Percentiles rank a stretch among this genome's conserved stretches.
phyloP scores from a whole-genome alignment of 2,329 filamentous ascomycete species.

The Paraphoma sp. region DNA sequence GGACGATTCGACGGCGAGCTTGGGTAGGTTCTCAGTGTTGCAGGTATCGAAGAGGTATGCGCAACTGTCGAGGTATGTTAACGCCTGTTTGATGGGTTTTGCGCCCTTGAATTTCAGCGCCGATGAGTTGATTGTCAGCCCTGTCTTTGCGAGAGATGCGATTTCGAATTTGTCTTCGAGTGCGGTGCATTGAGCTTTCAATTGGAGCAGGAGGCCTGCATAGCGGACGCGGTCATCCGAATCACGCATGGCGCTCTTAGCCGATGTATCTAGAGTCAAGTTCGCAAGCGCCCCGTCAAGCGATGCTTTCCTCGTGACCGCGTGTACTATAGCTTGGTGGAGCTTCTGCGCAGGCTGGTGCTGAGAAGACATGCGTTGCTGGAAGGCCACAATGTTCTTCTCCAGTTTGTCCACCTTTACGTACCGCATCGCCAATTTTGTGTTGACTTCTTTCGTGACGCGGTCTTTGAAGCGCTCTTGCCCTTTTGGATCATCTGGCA shows the following conservation, averaged over 20 bases:
- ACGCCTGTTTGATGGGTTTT: constrained; percentile 7
- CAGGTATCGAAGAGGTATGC: constrained; percentile 38
- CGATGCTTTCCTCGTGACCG: constrained; percentile 10
- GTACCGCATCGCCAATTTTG: constrained; percentile 20
- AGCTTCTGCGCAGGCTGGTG: constrained; percentile 50
- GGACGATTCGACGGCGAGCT: constrained; percentile 46
- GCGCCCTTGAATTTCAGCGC: constrained; percentile 18
- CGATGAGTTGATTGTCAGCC: not conserved
- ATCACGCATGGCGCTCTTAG: constrained; percentile 20
- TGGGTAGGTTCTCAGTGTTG: constrained; percentile 41
- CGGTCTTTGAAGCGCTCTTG: not conserved
- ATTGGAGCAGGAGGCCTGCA: constrained; percentile 33
- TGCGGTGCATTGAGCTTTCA: constrained; percentile 36
- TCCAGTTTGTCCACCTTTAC: constrained; percentile 15
- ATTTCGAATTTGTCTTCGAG: constrained; percentile 42
- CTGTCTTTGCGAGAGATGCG: not conserved
- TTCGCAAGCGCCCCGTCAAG: constrained; percentile 23
- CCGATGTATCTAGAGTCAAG: constrained; percentile 20
- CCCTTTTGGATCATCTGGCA: not conserved
- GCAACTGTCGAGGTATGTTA: constrained; percentile 36
- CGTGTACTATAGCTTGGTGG: constrained; percentile 44
- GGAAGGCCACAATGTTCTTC: constrained; percentile 26
- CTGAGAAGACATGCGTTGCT: constrained; percentile 25
- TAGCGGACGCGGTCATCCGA: constrained; percentile 40
- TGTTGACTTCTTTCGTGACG: constrained; percentile 1